Evolutionary conservation across 2,329 filamentous ascomycete genomes (phyloP), one percentile per base, ranked within the genome.

Genomic region (Ceratocystis cubensis): DNA sequence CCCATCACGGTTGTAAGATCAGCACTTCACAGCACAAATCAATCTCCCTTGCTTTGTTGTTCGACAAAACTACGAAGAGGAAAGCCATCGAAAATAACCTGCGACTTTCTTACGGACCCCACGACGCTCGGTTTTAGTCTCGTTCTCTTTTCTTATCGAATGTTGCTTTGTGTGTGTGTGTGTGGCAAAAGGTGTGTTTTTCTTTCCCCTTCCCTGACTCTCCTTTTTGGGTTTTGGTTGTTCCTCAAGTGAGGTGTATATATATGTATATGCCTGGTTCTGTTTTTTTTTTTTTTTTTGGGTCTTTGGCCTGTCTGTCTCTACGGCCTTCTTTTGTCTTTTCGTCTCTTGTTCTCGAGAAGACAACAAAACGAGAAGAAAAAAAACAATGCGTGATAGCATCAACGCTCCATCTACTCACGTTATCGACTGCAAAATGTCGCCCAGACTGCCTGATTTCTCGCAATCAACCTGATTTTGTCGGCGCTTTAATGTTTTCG

Each of bases 181-280:
- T 45, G 64, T 66, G 25, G 41, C 57, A 56, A 64, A 62, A 61
- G 62, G 62, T 67, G 45, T 28, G 62, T 53, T 5, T n/a, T 37
- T 7, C 28, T 57, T 53, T 22, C 41, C 25, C 22, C 30, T 50
- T 48, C 37, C 37, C 37, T 66, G 20, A n/a, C 17, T 17, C 17
- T 57, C 50, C 53, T 59, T 25, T 41, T 33, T 53, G 41, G 53
- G 41, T 13, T 33, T 59, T 63, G 41, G 33, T 66, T 22, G 30
- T 57, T 45, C 46, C 61, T 41, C 28, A 44, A 48, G 25, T 25
- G 20, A 53, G 48, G 48, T 41, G 48, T 10, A 15, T 15, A 28
- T 4, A 53, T 17, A 17, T n/a, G 1, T 6, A 30, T 37, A 28
- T 59, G 56, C 28, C 30, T 17, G 10, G 28, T 6, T 53, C 15